Conservation (phyloP, 2,329 filamentous ascomycete species). For the Neofusicoccum ribis region DNA sequence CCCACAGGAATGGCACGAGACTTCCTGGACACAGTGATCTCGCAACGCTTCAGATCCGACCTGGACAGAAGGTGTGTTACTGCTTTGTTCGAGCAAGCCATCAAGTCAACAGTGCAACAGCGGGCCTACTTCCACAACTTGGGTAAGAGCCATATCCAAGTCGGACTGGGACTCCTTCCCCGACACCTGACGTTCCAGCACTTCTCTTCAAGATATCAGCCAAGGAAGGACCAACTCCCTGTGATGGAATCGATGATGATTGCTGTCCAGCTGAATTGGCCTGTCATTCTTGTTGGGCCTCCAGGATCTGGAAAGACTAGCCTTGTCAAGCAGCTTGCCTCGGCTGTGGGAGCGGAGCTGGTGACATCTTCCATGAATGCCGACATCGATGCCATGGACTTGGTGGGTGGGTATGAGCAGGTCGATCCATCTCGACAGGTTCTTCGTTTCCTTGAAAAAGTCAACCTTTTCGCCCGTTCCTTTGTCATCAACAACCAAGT, state of each 20-base stretch:
- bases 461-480: conserved; percentile 55
- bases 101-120: conserved; percentile 13
- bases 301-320: conserved; percentile 86
- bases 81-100: conserved; percentile 58
- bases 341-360: conserved; percentile 71
- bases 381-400: conserved; percentile 94
- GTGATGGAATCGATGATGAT: conserved; percentile 85
- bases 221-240: conserved; percentile 57
- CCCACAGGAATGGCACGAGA: conserved; percentile 63
- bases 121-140: conserved; percentile 71
- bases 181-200: conserved; percentile 50
- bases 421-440: conserved; percentile 76
- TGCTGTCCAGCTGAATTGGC: conserved; percentile 82
- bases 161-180: conserved; percentile 72
- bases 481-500: conserved; percentile 37
- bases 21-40: conserved; percentile 79
- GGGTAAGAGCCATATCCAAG: conserved; percentile 66
- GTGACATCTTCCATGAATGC: conserved; percentile 88
- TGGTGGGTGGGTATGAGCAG: conserved; percentile 96
- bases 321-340: conserved; percentile 78
- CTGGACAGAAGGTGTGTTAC: conserved; percentile 67
- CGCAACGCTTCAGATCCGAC: conserved; percentile 79
- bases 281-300: conserved; percentile 82
- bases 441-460: conserved; percentile 58
- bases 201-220: conserved; percentile 16